Conservation (phyloP, 768 basidiomycete genomes). For the Kwoniella dendrophila region DNA sequence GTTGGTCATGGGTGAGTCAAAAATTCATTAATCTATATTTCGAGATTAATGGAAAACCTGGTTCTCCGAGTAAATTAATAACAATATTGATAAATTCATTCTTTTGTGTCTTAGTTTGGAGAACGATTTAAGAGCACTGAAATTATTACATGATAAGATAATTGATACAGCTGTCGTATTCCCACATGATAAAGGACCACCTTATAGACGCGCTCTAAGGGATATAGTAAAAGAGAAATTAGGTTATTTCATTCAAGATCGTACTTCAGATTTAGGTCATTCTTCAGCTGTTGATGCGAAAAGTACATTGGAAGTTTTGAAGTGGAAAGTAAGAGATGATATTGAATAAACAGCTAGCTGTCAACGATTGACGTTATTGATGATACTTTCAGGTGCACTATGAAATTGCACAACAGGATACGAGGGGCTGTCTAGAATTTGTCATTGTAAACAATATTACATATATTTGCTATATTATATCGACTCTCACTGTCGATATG, state of each 20-base stretch:
- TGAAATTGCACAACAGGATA: too few species aligned
- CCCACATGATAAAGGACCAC: conserved; percentile 76
- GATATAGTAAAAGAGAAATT: conserved; percentile 86
- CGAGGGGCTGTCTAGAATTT: too few species aligned
- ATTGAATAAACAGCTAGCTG: conserved; percentile 11
- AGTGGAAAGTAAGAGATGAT: conserved; percentile 74
- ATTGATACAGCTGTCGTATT: conserved; percentile 87
- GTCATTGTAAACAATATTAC: too few species aligned
- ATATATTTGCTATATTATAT: too few species aligned
- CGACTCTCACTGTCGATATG: too few species aligned
- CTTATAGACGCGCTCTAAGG: conserved; percentile 75
- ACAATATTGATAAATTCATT: neutral
- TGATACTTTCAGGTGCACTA: too few species aligned
- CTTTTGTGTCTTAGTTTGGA: conserved; percentile 69
- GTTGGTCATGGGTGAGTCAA: conserved; percentile 66
- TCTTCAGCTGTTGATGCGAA: conserved; percentile 86
- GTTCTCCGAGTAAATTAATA: neutral
- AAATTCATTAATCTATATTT: neutral
- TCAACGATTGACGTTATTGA: too few species aligned
- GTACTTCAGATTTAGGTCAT: conserved; percentile 75
- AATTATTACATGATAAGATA: conserved; percentile 78
- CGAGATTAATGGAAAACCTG: neutral
- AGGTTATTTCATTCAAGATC: conserved; percentile 77
- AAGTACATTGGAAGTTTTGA: conserved; percentile 83
- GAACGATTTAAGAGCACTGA: conserved; percentile 87